phyloP scores from a whole-genome alignment of 106 monocot species.

The Phalaenopsis equestris region DNA sequence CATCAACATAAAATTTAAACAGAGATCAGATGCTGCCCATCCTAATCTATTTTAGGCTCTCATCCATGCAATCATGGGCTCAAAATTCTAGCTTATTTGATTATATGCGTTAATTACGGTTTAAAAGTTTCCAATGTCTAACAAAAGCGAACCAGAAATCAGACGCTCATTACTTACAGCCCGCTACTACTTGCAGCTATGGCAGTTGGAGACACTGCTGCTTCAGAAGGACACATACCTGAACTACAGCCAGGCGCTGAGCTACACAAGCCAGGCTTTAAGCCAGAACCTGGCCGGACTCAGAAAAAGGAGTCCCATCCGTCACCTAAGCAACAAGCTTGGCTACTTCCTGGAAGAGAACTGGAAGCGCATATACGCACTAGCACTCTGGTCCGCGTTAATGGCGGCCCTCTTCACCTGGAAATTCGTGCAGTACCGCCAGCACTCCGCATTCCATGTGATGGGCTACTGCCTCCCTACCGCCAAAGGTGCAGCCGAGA shows the following conservation, averaged over 20 bases:
- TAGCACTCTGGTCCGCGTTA: constrained; percentile 53
- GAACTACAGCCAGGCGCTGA: constrained; percentile 84
- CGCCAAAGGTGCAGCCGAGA: constrained; percentile 94
- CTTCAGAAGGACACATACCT: constrained; percentile 90
- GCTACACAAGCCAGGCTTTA: constrained; percentile 86
- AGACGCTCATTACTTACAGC: too few species aligned
- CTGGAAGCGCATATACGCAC: constrained; percentile 73
- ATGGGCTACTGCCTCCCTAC: constrained; percentile 88
- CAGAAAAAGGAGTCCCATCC: constrained; percentile 20
- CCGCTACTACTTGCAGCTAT: constrained; percentile 39
- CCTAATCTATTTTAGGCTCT: too few species aligned
- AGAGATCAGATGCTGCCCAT: too few species aligned
- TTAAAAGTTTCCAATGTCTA: too few species aligned
- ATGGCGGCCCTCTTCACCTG: constrained; percentile 69
- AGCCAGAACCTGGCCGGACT: constrained; percentile 84
- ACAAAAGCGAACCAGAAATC: too few species aligned
- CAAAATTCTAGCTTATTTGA: too few species aligned
- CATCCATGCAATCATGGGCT: too few species aligned
- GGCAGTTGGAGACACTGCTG: constrained; percentile 84
- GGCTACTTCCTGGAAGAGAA: constrained; percentile 75
- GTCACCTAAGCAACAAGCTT: constrained; percentile 31
- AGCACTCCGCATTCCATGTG: constrained; percentile 57
- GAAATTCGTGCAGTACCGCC: constrained; percentile 86
- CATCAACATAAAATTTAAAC: too few species aligned
- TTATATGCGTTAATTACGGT: too few species aligned